Evolutionary conservation across 129 eudicot species (phyloP), one percentile per base, ranked within the genome.

Genomic region (Chrysanthemum makinoi): DNA sequence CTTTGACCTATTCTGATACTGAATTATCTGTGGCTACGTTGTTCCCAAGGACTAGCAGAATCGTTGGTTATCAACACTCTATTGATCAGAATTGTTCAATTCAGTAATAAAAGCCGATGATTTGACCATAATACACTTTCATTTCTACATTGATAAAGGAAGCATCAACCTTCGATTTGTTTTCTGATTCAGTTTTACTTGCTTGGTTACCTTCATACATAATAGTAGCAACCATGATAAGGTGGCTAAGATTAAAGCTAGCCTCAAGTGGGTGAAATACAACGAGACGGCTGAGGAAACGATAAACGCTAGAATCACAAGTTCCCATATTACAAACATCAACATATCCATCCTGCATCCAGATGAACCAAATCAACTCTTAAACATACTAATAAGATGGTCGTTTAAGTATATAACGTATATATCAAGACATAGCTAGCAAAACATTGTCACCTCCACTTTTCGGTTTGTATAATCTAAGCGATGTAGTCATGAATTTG

Each of bases 131-230:
- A 13, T 17, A 39, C 46, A 39, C 46, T 39, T 6, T 10, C 6
- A 5, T 44, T 18, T 62, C 82, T 79, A 91, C 96, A 89, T 89
- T 13, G 96, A 92, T 70, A 92, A 71, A 16, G 98, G 98, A 65
- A 92, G 96, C 83, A 89, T 92, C 98, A 92, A 86, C 79, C 94
- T 92, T 82, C 95, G 85, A 69, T 85, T 85, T 84, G 86, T 92
- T 81, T 85, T 89, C 79, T 86, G 65, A 64, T 86, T 87, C 76
- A 81, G 46, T 80, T 86, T 83, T 52, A 87, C 85, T 89, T 92
- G 89, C 87, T 92, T 87, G 62, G 95, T 80, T 22, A 92, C 62
- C 83, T 89, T 92, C 91, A 92, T 83, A 86, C 89, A 81, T 66
- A 92, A 73, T 66, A 92, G 83, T 75, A 89, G 79, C 76, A 87